Base-by-base conservation (phyloP, 441 rosid species). In the Pelargonium cotyledonis region DNA sequence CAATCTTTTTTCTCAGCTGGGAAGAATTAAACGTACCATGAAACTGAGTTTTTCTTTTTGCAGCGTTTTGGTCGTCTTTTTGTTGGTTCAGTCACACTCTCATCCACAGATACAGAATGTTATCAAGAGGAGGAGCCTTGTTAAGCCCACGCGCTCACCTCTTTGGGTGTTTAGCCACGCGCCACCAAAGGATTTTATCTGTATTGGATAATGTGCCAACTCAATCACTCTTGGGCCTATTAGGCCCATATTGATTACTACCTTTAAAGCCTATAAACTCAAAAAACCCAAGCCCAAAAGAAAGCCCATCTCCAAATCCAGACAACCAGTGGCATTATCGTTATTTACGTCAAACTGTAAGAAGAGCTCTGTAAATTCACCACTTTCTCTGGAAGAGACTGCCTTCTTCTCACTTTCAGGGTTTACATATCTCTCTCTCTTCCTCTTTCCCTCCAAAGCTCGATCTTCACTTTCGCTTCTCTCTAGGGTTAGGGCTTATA, bases 401-500 rank as follows among this genome's bases (percentile, higher is more conserved):
- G 26, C 2, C 19, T 15, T 19, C 26, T 1, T 15, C 4, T 57
- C 26, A 35, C 40, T 35, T 35, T 35, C 11, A 57, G 62, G 62
- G 62, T 57, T 57, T 57, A 16, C 29, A 6, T 7, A 57, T 15
- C 11, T 57, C 62, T 18, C 19, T 23, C 8, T 57, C 62, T 57
- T 5, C 23, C 29, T 18, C 29, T 18, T 57, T 57, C 62, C 62
- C 62, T 57, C 29, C 62, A 57, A 57, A 57, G 62, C 26, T 15
- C 62, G 62, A 57, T 57, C 62, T 57, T 57, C 47, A 10, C 47
- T 43, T 43, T 43, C 47, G 47, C 47, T 8, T 41, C 47, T 43
- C 47, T 43, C 47, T 43, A 43, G 40, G 40, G 40, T 35, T 57
- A 16, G 62, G 62, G 62, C 62, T 57, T 57, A 57, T 18, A 57